Percentiles rank a stretch among this genome's conserved stretches.
phyloP scores from a whole-genome alignment of 2,329 filamentous ascomycete species.

The Zymoseptoria tritici region DNA sequence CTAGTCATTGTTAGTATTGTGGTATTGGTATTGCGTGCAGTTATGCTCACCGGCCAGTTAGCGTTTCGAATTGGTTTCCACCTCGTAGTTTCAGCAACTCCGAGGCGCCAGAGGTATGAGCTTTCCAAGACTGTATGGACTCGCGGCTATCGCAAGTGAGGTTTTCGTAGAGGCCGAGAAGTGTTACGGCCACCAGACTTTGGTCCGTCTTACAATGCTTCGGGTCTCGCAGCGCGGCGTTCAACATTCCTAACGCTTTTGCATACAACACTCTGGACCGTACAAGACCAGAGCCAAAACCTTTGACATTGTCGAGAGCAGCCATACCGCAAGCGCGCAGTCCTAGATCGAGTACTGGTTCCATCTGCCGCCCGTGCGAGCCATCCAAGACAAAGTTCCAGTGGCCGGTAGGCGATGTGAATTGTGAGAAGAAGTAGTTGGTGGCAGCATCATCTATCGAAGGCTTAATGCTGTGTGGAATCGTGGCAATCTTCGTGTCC shows the following conservation, averaged over 20 bases:
- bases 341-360: conserved; percentile 24
- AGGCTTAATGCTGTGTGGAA: conserved; percentile 6
- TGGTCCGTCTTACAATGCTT: conserved; percentile 25
- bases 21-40: neutral
- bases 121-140: conserved; percentile 32
- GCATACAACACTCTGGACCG: conserved; percentile 23
- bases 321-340: conserved; percentile 28
- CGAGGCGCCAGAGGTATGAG: conserved; percentile 31
- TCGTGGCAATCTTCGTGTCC: neutral
- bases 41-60: conserved; percentile 12
- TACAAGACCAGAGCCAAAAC: conserved; percentile 16
- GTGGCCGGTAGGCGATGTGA: conserved; percentile 21
- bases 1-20: neutral
- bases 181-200: conserved; percentile 29
- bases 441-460: conserved; percentile 22
- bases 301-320: conserved; percentile 23
- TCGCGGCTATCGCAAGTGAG: conserved; percentile 26
- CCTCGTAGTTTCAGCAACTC: conserved; percentile 30
- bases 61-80: conserved; percentile 22
- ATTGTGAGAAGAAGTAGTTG: conserved; percentile 25
- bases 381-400: conserved; percentile 23
- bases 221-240: conserved; percentile 26
- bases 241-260: conserved; percentile 28
- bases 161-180: conserved; percentile 34
- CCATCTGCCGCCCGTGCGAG: conserved; percentile 7